Percentiles rank a stretch among this genome's conserved stretches.
These are phyloP conservation scores for Zygoascus meyerae DNA, from an alignment of 1,139 yeast genomes.

Conservation along the genomic window DNA sequence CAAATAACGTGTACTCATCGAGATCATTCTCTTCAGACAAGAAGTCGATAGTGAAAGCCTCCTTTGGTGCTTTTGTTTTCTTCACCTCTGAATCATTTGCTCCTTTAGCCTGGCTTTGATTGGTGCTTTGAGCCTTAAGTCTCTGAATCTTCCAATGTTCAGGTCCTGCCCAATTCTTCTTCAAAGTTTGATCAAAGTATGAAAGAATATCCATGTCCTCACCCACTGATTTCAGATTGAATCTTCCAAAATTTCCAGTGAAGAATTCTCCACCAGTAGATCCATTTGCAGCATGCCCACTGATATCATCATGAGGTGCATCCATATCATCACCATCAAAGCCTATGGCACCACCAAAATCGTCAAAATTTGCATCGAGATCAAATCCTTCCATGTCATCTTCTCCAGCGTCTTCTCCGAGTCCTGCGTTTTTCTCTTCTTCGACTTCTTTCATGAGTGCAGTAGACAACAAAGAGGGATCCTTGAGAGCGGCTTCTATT, in stretches of 20 bases:
- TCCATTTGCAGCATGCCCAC: neutral
- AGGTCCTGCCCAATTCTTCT: slow-evolving; percentile 82
- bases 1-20: slow-evolving; percentile 47
- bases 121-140: slow-evolving; percentile 37
- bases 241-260: slow-evolving; percentile 6
- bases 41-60: slow-evolving; percentile 46
- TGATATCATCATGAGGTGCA: slow-evolving; percentile 11
- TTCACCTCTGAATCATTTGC: slow-evolving; percentile 16
- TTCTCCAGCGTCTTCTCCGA: slow-evolving; percentile 16
- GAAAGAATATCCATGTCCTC: slow-evolving; percentile 67
- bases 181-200: slow-evolving; percentile 67
- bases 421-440: slow-evolving; percentile 8
- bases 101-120: slow-evolving; percentile 23
- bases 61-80: slow-evolving; percentile 25
- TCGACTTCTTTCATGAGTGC: slow-evolving; percentile 23
- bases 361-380: slow-evolving; percentile 20
- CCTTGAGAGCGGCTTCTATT: slow-evolving; percentile 52
- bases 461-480: slow-evolving; percentile 30
- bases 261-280: slow-evolving; percentile 4
- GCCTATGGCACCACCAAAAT: slow-evolving; percentile 16
- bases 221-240: slow-evolving; percentile 10
- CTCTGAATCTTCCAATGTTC: slow-evolving; percentile 86
- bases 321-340: slow-evolving; percentile 5
- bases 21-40: slow-evolving; percentile 40
- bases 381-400: slow-evolving; percentile 13